Percentiles rank a stretch among this genome's conserved stretches.
Conservation (phyloP, 73 alveolate species). For the Symbiodinium pilosum region DNA sequence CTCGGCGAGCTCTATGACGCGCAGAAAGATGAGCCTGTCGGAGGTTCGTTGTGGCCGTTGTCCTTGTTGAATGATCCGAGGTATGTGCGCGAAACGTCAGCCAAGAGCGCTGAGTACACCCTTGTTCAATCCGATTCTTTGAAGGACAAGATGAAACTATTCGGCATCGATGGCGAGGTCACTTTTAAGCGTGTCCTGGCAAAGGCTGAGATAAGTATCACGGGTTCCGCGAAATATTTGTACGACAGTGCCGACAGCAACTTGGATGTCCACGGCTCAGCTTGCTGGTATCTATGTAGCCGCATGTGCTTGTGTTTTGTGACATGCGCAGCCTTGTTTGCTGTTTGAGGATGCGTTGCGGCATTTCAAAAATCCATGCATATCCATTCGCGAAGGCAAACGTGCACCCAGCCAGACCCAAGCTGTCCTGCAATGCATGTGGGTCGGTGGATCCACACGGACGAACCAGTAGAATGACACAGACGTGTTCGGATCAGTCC, state of each 20-base stretch:
- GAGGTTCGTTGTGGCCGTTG: background rate
- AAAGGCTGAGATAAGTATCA: background rate
- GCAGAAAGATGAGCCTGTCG: background rate
- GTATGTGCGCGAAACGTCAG: background rate
- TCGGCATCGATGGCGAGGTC: background rate
- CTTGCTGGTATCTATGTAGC: too few species aligned
- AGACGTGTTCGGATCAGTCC: too few species aligned
- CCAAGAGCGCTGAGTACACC: background rate
- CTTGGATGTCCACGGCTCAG: background rate
- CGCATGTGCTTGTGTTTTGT: too few species aligned
- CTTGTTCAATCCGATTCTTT: background rate
- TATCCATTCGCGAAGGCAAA: too few species aligned
- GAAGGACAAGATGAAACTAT: background rate
- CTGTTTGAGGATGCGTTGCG: too few species aligned
- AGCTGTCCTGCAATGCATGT: too few species aligned
- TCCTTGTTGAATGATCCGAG: background rate
- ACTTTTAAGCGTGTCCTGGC: background rate
- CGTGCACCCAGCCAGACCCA: too few species aligned
- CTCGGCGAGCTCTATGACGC: constrained; percentile 10
- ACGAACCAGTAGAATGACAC: too few species aligned
- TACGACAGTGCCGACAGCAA: background rate
- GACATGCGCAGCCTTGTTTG: too few species aligned
- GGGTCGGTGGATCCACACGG: too few species aligned
- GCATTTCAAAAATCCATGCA: too few species aligned
- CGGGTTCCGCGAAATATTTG: background rate